Percentiles rank a stretch among this genome's conserved stretches.
phyloP scores from a whole-genome alignment of 805 yeast genomes.

The Candida chauliodis region DNA sequence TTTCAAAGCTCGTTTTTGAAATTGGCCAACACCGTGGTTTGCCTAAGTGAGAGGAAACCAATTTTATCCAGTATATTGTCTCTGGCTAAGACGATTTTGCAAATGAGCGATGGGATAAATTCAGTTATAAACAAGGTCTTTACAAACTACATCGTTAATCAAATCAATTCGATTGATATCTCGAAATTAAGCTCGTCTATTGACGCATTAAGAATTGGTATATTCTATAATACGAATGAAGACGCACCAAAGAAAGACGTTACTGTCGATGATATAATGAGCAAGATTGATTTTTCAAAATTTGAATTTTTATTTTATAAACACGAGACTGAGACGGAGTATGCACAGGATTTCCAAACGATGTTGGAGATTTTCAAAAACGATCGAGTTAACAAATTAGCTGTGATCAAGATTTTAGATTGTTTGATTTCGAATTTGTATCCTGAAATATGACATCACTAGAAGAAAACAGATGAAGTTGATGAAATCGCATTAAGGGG shows the following conservation, averaged over 20 bases:
- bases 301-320: constrained; percentile 9
- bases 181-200: constrained; percentile 2
- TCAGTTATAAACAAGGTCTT: constrained; percentile 6
- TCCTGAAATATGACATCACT: constrained; percentile 16
- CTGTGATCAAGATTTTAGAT: constrained; percentile 21
- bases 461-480: no score
- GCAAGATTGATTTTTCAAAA: constrained; percentile 8
- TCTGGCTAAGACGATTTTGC: constrained; percentile 2
- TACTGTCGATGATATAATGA: constrained; percentile 14
- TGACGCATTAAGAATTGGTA: constrained; percentile 6
- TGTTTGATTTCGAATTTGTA: constrained; percentile 18
- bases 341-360: constrained; percentile 13
- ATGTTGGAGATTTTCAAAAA: constrained; percentile 16
- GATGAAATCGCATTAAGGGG: no score
- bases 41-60: constrained; percentile 13
- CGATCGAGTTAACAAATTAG: constrained; percentile 17
- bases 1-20: constrained; percentile 11
- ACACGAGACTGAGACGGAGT: constrained; percentile 17
- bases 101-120: constrained; percentile 6
- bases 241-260: constrained; percentile 2
- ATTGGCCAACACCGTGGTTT: constrained; percentile 11
- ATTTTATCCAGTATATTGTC: constrained; percentile 9
- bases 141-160: constrained; percentile 2
- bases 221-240: constrained; percentile 9
- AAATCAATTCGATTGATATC: neutral